Conservation (phyloP, 1,284 basidiomycete species). For the Rhodotorula sp. region DNA sequence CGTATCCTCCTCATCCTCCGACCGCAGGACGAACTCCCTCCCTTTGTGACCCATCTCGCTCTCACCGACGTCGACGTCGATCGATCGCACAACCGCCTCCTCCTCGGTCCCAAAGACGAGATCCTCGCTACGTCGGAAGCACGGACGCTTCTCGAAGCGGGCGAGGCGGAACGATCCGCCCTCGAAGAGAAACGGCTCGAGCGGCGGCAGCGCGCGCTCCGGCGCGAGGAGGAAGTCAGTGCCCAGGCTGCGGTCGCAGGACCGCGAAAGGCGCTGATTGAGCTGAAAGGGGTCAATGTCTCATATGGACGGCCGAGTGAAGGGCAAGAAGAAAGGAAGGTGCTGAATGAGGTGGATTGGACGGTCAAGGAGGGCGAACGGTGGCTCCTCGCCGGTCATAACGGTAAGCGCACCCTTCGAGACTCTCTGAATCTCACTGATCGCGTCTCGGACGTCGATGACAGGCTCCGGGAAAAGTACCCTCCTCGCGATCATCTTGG, state of each 20-base stretch:
- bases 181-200: slow-evolving; percentile 22
- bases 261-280: slow-evolving; percentile 52
- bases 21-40: slow-evolving; percentile 74
- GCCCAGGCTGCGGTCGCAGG: slow-evolving; percentile 21
- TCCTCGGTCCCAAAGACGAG: slow-evolving; percentile 56
- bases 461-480: slow-evolving; percentile 92
- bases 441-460: not conserved
- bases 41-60: slow-evolving; percentile 75
- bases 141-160: slow-evolving; percentile 16
- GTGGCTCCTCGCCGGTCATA: slow-evolving; percentile 83
- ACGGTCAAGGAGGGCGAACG: slow-evolving; percentile 71
- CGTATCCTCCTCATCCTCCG: slow-evolving; percentile 75
- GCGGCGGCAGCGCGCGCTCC: slow-evolving; percentile 16
- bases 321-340: slow-evolving; percentile 52
- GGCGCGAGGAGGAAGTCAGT: slow-evolving; percentile 18
- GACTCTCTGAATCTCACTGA: not conserved
- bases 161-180: slow-evolving; percentile 25
- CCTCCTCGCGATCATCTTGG: slow-evolving; percentile 83
- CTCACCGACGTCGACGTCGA: slow-evolving; percentile 48
- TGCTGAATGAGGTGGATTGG: slow-evolving; percentile 76
- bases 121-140: slow-evolving; percentile 44
- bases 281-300: slow-evolving; percentile 67
- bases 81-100: slow-evolving; percentile 45
- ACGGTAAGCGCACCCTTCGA: slow-evolving; percentile 58
- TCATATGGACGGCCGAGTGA: slow-evolving; percentile 56